These are phyloP conservation scores for Penicillium silybi DNA, from an alignment of 495 filamentous ascomycete genomes.

Conservation along the genomic window DNA sequence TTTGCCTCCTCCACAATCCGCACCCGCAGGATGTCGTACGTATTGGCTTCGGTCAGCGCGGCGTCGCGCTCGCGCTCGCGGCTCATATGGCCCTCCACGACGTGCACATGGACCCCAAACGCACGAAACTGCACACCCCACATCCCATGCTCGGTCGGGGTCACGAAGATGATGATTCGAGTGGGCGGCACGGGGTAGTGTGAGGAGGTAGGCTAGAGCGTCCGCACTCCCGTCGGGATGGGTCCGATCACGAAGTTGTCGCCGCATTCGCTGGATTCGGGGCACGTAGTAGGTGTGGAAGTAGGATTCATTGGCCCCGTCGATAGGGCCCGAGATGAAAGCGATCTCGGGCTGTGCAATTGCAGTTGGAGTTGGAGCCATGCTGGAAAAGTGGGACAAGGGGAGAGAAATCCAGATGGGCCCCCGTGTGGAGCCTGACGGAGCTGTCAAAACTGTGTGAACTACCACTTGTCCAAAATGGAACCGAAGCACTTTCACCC, in stretches of 20 bases:
- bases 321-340: conserved; percentile 31
- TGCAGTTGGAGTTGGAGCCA: neutral
- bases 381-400: no score
- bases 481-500: no score
- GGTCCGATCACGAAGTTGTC: conserved; percentile 26
- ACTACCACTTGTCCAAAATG: no score
- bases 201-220: conserved; percentile 25
- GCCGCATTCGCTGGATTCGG: conserved; percentile 10
- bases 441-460: no score
- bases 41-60: conserved; percentile 21
- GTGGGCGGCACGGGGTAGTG: conserved; percentile 15
- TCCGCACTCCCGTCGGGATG: conserved; percentile 21
- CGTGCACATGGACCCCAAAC: conserved; percentile 14
- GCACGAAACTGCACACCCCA: conserved; percentile 14
- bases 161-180: conserved; percentile 26
- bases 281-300: conserved; percentile 22
- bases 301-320: conserved; percentile 16
- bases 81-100: conserved; percentile 16
- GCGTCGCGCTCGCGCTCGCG: conserved; percentile 28
- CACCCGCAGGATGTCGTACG: conserved; percentile 27
- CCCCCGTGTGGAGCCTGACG: no score
- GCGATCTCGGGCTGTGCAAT: conserved; percentile 7
- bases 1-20: conserved; percentile 17
- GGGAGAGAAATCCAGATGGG: no score
- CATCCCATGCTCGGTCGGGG: conserved; percentile 14